Evolutionary conservation across 176 grass and related monocot species (phyloP).

Genomic region (Luzula sylvatica): DNA sequence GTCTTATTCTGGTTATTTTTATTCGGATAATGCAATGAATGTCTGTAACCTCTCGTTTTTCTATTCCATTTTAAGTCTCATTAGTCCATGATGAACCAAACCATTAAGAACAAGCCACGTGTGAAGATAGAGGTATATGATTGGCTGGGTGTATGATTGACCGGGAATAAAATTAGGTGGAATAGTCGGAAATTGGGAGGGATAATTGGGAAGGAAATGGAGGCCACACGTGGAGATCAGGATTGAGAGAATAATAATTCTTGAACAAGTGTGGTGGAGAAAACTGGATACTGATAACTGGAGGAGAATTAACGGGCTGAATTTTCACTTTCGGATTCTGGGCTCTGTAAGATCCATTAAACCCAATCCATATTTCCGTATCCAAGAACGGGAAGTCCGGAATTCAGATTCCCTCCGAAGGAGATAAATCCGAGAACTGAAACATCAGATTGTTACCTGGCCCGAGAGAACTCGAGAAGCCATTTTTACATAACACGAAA

Average conservation of each 20-base stretch:
- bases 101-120: too few species aligned
- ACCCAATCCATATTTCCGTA: neutral
- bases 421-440: neutral
- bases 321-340: neutral
- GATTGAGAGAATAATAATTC: conserved; percentile 24
- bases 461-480: neutral
- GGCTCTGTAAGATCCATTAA: neutral
- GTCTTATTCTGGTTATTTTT: conserved; percentile 16
- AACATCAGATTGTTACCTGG: neutral
- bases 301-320: neutral
- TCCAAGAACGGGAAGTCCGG: too few species aligned
- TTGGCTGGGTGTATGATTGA: neutral
- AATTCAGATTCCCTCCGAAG: neutral
- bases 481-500: too few species aligned
- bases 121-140: too few species aligned
- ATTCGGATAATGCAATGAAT: conserved; percentile 25
- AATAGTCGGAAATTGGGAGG: neutral
- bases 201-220: neutral
- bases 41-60: conserved; percentile 22
- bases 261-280: neutral
- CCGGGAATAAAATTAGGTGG: neutral
- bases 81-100: too few species aligned
- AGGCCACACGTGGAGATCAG: conserved; percentile 19
- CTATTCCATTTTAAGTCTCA: neutral
- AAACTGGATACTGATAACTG: neutral